Percentiles rank a stretch among this genome's conserved stretches.
Evolutionary conservation across 1,284 basidiomycete species (phyloP).

Genomic region (Irpex sp.): DNA sequence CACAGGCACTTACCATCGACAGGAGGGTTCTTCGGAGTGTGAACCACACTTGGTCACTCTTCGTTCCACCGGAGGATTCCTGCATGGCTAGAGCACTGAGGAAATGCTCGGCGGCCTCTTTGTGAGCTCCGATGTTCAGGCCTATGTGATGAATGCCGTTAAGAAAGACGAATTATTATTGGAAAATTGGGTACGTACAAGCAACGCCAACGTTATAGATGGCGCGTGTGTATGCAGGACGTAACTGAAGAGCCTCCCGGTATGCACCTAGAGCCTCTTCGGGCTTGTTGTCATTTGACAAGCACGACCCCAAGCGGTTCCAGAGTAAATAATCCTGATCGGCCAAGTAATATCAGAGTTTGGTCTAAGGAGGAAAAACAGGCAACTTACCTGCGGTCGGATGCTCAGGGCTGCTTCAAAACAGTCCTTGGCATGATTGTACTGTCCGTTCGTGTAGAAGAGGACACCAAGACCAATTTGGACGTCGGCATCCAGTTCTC

Average conservation of each 20-base stretch:
- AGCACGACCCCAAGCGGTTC: conserved; percentile 94
- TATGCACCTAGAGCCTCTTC: conserved; percentile 97
- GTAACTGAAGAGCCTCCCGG: conserved; percentile 86
- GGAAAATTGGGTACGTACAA: conserved; percentile 48
- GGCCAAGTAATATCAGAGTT: conserved; percentile 4
- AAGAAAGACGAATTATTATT: not conserved
- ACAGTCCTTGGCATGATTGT: conserved; percentile 84
- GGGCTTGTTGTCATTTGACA: conserved; percentile 93
- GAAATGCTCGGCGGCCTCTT: conserved; percentile 97
- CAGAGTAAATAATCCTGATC: conserved; percentile 88
- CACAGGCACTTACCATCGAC: conserved; percentile 61
- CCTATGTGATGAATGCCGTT: conserved; percentile 39
- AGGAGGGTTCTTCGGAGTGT: conserved; percentile 86
- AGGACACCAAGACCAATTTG: conserved; percentile 93
- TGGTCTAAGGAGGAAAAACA: not conserved
- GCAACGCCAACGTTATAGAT: conserved; percentile 98
- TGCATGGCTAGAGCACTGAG: conserved; percentile 88
- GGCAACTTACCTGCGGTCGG: conserved; percentile 56
- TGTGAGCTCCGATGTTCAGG: conserved; percentile 92
- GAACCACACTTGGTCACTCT: conserved; percentile 86
- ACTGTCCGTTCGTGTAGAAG: conserved; percentile 84
- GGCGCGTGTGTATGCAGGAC: conserved; percentile 95
- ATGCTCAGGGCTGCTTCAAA: conserved; percentile 83
- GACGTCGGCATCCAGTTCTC: conserved; percentile 85
- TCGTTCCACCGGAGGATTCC: conserved; percentile 53